These are phyloP conservation scores for Anthracocystis panici-leucophaei DNA, from an alignment of 1,284 basidiomycete genomes.

Conservation along the genomic window DNA sequence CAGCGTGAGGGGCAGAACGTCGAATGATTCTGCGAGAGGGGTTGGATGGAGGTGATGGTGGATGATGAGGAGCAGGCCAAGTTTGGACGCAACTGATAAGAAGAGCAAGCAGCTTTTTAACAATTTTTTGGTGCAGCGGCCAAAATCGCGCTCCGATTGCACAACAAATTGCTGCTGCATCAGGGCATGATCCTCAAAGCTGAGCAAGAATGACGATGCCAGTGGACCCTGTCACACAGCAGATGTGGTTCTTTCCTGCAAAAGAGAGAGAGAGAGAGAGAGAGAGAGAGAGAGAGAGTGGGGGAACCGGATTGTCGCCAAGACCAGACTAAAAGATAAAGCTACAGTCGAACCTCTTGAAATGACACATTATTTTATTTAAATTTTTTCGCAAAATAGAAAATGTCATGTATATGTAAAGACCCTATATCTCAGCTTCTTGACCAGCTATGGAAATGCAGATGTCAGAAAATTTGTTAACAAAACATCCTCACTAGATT, in stretches of 20 bases:
- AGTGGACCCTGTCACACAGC: no score
- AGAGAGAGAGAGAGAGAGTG: background rate
- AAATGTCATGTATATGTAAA: no score
- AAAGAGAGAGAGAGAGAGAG: no score
- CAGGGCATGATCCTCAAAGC: background rate
- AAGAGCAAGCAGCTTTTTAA: background rate
- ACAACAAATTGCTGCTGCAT: background rate
- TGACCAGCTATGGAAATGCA: no score
- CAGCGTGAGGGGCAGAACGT: background rate
- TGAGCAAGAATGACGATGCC: slow-evolving; percentile 1
- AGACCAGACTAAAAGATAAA: slow-evolving; percentile 7
- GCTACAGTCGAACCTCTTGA: no score
- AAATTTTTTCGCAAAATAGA: no score
- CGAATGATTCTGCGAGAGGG: background rate
- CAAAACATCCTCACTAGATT: no score
- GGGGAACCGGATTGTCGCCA: slow-evolving; percentile 7
- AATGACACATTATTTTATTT: no score
- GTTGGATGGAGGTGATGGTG: background rate
- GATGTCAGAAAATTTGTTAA: no score
- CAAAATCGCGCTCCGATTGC: slow-evolving; percentile 8
- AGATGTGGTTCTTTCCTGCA: no score
- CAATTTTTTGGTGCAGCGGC: background rate
- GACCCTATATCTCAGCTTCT: no score
- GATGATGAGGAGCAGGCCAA: background rate
- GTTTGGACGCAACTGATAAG: background rate